phyloP scores from a whole-genome alignment of 257 asterid species.

The Oldenlandia corymbosa region DNA sequence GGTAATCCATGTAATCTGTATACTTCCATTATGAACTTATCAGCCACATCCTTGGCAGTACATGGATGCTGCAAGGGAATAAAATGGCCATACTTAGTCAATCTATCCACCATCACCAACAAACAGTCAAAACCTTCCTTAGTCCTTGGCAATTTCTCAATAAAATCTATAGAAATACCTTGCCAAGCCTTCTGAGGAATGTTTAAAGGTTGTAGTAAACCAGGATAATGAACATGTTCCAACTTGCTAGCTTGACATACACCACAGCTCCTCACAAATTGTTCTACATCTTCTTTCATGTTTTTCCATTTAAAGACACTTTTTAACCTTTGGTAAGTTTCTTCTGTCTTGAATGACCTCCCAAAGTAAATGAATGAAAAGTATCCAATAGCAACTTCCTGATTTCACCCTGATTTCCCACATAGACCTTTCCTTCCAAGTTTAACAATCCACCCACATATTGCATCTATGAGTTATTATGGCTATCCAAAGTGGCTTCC shows the following conservation, averaged over 20 bases:
- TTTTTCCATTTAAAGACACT: not conserved
- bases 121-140: not conserved
- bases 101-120: not conserved
- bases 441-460: not conserved
- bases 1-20: not conserved
- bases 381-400: not conserved
- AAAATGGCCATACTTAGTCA: too few species aligned
- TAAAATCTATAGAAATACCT: too few species aligned
- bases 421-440: not conserved
- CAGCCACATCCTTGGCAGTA: not conserved
- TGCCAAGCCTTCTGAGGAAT: too few species aligned
- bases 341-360: not conserved
- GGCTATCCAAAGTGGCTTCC: too few species aligned
- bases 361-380: not conserved
- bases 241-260: too few species aligned
- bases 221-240: too few species aligned
- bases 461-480: too few species aligned
- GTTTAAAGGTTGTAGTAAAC: too few species aligned
- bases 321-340: not conserved
- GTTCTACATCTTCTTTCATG: not conserved
- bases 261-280: not conserved
- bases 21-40: not conserved
- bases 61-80: not conserved
- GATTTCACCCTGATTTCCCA: not conserved
- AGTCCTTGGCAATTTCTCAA: not conserved